phyloP scores from a whole-genome alignment of 163 green algal genomes.

The Chlamydomonas reinhardtii region DNA sequence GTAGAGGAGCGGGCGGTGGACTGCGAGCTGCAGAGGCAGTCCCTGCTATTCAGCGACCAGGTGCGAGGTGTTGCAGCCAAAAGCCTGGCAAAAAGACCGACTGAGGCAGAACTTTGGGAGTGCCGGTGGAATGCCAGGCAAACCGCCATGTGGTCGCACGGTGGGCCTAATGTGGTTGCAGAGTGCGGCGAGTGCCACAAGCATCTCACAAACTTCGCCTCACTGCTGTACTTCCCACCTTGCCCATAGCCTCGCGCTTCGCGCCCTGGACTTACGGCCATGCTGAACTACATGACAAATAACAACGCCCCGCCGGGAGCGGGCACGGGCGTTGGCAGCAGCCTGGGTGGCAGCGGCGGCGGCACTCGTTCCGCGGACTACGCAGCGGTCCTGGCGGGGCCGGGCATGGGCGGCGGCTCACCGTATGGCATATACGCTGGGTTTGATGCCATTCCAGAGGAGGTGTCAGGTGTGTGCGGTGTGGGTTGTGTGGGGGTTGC shows the following conservation, averaged over 20 bases:
- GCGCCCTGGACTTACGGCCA: constrained; percentile 3
- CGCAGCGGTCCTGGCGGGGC: neutral
- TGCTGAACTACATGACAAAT: constrained; percentile 23
- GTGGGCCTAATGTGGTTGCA: no score
- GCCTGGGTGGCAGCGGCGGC: no score
- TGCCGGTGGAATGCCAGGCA: no score
- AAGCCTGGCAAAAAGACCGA: no score
- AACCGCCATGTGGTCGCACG: no score
- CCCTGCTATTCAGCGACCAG: constrained; percentile 42
- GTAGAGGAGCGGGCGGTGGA: constrained; percentile 50
- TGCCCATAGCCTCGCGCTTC: neutral
- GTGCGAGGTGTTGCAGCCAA: no score
- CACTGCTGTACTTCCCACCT: no score
- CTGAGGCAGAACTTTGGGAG: no score
- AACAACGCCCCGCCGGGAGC: neutral
- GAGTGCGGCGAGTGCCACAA: no score
- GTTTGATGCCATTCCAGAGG: constrained; percentile 28
- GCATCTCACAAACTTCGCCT: no score
- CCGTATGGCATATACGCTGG: neutral
- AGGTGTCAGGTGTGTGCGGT: constrained; percentile 22
- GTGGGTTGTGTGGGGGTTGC: no score
- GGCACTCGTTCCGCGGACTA: neutral
- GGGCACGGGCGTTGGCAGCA: neutral
- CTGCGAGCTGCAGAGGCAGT: constrained; percentile 15
- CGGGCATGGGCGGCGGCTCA: neutral